Conservation (phyloP, 2,329 filamentous ascomycete species). For the Colletotrichum magnum region DNA sequence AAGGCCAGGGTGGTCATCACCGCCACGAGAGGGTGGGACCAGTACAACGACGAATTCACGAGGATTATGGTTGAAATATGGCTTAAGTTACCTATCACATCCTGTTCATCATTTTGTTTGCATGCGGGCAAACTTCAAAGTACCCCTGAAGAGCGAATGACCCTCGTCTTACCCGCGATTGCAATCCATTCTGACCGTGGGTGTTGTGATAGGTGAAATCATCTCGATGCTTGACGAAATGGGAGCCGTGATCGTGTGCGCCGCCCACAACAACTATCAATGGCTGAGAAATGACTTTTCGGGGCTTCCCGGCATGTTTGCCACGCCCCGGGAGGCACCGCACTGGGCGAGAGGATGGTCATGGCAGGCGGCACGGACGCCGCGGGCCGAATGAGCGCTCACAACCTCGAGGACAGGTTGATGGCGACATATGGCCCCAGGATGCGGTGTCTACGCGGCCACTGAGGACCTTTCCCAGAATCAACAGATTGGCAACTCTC, state of each 20-base stretch:
- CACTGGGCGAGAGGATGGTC: background rate
- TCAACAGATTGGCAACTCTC: background rate
- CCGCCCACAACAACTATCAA: background rate
- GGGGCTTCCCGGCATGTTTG: background rate
- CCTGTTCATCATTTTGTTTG: no score
- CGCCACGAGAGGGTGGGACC: background rate
- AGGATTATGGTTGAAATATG: no score
- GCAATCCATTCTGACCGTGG: background rate
- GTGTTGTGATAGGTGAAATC: background rate
- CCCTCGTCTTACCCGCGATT: background rate
- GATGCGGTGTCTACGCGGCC: background rate
- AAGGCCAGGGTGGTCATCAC: background rate
- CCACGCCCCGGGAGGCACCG: background rate
- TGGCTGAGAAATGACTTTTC: background rate
- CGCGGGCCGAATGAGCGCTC: background rate
- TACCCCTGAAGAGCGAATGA: no score
- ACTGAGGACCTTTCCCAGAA: no score
- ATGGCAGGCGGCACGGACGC: background rate
- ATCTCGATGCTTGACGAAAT: background rate
- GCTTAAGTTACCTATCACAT: no score
- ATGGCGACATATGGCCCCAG: slow-evolving; percentile 1
- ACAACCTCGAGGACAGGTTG: background rate
- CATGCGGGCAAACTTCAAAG: no score
- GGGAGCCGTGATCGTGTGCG: background rate
- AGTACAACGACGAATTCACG: background rate